Evolutionary conservation across 192 early-diverging fungal genomes (phyloP).

Genomic region (Rhizophagus clarus): DNA sequence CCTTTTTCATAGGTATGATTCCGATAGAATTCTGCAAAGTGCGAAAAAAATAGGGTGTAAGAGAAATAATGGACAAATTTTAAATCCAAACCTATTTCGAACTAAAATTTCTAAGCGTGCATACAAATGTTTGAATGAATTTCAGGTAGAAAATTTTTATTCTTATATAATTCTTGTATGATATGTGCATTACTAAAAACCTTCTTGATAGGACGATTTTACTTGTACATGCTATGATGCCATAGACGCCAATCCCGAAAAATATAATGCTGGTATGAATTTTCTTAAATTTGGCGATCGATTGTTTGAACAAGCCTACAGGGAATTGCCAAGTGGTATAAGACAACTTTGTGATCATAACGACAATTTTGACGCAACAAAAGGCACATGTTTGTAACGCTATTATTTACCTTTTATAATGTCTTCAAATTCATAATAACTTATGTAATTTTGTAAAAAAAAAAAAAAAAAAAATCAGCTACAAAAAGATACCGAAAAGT

Average conservation of each 20-base stretch:
- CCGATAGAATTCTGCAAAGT: neutral
- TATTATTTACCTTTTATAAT: neutral
- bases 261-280: neutral
- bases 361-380: neutral
- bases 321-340: neutral
- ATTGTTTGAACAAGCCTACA: neutral
- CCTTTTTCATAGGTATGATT: neutral
- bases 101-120: neutral
- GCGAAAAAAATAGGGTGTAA: neutral
- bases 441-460: neutral
- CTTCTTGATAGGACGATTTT: conserved; percentile 2
- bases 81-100: neutral
- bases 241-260: neutral
- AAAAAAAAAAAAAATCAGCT: neutral
- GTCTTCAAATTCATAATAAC: neutral
- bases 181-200: neutral
- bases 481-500: neutral
- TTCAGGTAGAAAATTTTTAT: neutral
- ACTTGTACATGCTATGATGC: neutral
- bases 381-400: neutral
- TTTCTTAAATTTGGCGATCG: neutral
- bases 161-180: neutral
- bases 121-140: neutral
- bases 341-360: neutral
- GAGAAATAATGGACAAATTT: neutral